Base-by-base conservation (phyloP, 805 yeast species). In the Candida suzukii region DNA sequence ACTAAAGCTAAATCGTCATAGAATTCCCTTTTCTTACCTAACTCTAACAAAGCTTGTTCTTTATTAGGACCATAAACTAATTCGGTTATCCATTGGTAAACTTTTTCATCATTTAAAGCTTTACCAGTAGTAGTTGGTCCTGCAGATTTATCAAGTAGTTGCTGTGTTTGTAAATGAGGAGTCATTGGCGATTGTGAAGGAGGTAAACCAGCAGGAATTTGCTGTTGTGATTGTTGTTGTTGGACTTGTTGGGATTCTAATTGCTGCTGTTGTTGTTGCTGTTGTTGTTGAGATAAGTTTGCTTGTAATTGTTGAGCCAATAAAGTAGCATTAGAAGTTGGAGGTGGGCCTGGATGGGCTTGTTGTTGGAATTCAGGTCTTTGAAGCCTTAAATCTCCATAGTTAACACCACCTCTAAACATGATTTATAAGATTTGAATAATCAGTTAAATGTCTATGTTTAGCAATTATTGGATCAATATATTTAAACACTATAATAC, bases 21-120 rank as follows among this genome's bases (percentile, higher is more conserved):
- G 56, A 88, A 88, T 57, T 91, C 99, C 47, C 99, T 73, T 56
- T 90, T 90, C 58, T 93, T 87, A 10, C 98, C 97, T 35, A 91
- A 69, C 58, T 90, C 97, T 49, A 90, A 66, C 41, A 91, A 69
- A 2, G 99, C 98, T 54, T 91, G 87, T 54, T 93, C 99, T 53
- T 95, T 80, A 53, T 85, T 85, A 22, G 90, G 85, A 1, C 97
- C 97, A 45, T 88, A 82, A 30, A 88, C 88, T 40, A 91, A 70
- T 60, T 93, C 96, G 21, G 83, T 73, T 35, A 93, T 85, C 96
- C 96, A 88, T 45, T 80, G 81, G 59, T 80, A 87, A 7, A 91
- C 91, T 53, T 86, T 84, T 41, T 85, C 86, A 57, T 88, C 95
- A 39, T 78, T 83, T 20, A 78, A 53, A 0, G 82, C 78, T 43